These are phyloP conservation scores for Suillus placidus DNA, from an alignment of 768 basidiomycete species.

Conservation along the genomic window DNA sequence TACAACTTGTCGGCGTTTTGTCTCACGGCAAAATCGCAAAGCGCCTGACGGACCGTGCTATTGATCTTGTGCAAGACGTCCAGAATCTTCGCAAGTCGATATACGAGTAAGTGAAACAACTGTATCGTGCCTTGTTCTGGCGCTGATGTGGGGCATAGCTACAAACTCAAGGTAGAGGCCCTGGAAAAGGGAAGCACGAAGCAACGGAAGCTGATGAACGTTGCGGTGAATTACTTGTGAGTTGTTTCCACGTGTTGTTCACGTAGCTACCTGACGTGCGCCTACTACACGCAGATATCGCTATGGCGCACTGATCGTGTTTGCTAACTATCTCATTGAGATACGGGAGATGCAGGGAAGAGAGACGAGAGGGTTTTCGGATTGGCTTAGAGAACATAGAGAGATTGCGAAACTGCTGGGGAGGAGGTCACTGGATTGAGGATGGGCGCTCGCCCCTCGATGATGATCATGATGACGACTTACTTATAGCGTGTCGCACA, in stretches of 20 bases:
- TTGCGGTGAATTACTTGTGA: conserved; percentile 89
- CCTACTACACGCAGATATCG: conserved; percentile 55
- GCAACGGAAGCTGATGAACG: conserved; percentile 68
- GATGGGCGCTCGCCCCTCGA: background rate
- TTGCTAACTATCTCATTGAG: conserved; percentile 94
- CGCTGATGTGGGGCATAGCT: conserved; percentile 49
- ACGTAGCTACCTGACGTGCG: background rate
- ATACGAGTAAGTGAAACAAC: conserved; percentile 69
- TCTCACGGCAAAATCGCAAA: conserved; percentile 94
- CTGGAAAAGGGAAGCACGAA: conserved; percentile 79
- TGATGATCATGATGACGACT: background rate
- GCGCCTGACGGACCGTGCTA: conserved; percentile 81
- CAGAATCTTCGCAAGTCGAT: conserved; percentile 96
- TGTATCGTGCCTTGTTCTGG: background rate
- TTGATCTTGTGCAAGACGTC: conserved; percentile 94
- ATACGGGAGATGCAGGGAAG: conserved; percentile 42
- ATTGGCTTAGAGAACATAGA: conserved; percentile 80
- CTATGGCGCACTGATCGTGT: conserved; percentile 90
- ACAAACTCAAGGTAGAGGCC: conserved; percentile 88
- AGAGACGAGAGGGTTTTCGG: conserved; percentile 62
- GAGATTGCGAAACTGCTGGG: conserved; percentile 80
- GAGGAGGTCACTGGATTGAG: conserved; percentile 68
- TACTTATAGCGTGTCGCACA: background rate
- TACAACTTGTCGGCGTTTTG: conserved; percentile 91
- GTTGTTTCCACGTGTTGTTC: conserved; percentile 16